Conservation (phyloP, 1,139 yeast genomes). For the Kurtzmaniella quercitrusa region DNA sequence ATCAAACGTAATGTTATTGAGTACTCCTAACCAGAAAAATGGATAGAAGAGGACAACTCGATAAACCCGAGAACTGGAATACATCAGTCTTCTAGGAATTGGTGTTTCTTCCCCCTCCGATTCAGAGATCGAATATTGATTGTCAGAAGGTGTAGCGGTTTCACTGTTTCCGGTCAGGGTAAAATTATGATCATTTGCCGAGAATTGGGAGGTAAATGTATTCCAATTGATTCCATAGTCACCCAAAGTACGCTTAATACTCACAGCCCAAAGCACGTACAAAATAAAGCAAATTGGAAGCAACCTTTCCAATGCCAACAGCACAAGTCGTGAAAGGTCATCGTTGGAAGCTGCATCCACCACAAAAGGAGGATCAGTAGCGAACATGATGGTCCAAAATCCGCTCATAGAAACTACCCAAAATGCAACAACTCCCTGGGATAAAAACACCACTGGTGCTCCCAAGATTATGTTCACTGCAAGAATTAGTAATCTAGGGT, state of each 20-base stretch:
- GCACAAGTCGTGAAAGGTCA: conserved; percentile 56
- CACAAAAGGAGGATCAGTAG: conserved; percentile 76
- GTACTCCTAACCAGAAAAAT: conserved; percentile 77
- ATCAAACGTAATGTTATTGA: conserved; percentile 86
- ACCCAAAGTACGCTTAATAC: conserved; percentile 38
- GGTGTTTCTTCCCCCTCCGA: neutral
- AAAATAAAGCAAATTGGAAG: conserved; percentile 72
- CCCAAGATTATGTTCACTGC: conserved; percentile 56
- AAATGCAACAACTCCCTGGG: conserved; percentile 51
- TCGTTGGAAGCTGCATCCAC: conserved; percentile 52
- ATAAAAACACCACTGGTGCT: conserved; percentile 54
- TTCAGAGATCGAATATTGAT: neutral
- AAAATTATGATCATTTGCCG: neutral
- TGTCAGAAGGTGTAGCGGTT: neutral
- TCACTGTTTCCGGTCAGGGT: neutral
- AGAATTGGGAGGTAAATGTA: conserved; percentile 21
- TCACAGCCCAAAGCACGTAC: conserved; percentile 65
- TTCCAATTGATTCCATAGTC: conserved; percentile 19
- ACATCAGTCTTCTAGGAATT: neutral
- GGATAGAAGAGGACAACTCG: conserved; percentile 71
- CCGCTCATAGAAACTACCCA: conserved; percentile 68
- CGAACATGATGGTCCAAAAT: conserved; percentile 78
- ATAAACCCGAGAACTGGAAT: conserved; percentile 34
- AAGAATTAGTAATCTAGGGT: conserved; percentile 60
- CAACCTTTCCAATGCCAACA: conserved; percentile 69